Base-by-base conservation (phyloP, 345 rosid genomes). In the Nephelium lappaceum region DNA sequence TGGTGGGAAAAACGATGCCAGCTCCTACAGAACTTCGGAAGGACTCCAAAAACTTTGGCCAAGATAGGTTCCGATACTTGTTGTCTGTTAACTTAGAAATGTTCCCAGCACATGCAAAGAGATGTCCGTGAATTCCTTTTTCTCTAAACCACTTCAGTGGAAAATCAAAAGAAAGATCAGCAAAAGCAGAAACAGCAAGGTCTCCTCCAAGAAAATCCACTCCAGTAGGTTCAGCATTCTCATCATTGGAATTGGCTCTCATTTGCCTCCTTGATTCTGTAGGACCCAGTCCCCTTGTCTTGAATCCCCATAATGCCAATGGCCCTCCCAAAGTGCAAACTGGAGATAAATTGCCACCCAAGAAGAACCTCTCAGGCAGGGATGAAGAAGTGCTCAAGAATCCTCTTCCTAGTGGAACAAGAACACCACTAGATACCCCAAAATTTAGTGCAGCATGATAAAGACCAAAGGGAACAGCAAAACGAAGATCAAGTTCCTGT, bases 151-250 rank as follows among this genome's bases (percentile, higher is more conserved):
- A 96, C 74, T 85, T 90, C 69, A 87, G 79, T 36, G 98, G 98
- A 74, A 94, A 86, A 85, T 96, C 97, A 84, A 96, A 93, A 63
- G 99, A 96, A 78, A 96, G 86, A 80, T 96, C 98, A 7, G 93
- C 98, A 81, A 96, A 94, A 64, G 94, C 91, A 85, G 94, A 87
- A 42, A 88, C 84, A 19, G 98, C 98, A 74, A 91, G 85, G 80
- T 96, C 99, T 86, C 99, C 99, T 80, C 99, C 99, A 69, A 93
- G 81, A 79, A 86, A 91, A 84, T 94, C 99, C 57, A 89, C 82
- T 74, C 86, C 97, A 72, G 88, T 53, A 66, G 87, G 53, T 18
- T 81, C 75, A 74, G 68, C 81, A 51, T 87, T 25, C 45, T 80
- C 94, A 64, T 82, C 76, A 70, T 63, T 38, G 57, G 83, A 64